Conservation (phyloP, 2,329 filamentous ascomycete species). For the Hypoxylon rubiginosum region DNA sequence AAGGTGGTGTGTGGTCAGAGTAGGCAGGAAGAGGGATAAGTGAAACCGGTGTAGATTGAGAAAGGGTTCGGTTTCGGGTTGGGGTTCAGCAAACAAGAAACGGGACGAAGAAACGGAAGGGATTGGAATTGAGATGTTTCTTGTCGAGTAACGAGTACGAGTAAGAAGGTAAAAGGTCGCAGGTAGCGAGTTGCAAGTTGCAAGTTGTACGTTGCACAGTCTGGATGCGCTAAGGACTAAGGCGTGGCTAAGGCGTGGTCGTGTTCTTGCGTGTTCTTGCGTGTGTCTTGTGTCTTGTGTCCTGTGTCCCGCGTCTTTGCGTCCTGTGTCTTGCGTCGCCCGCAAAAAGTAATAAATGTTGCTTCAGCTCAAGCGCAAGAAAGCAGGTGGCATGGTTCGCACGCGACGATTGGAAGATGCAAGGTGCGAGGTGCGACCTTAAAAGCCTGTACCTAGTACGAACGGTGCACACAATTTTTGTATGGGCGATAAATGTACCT, state of each 20-base stretch:
- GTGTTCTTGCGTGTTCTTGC: neutral
- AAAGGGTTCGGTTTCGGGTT: no score
- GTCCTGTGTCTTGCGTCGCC: conserved; percentile 14
- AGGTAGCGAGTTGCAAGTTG: no score
- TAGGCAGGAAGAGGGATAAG: conserved; percentile 2
- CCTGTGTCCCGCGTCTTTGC: no score
- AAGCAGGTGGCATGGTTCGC: conserved; percentile 21
- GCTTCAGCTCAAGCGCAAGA: conserved; percentile 22
- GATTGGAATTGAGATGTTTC: neutral
- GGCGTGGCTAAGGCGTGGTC: conserved; percentile 15
- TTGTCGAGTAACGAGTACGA: neutral
- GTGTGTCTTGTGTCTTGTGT: no score
- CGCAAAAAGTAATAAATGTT: conserved; percentile 29
- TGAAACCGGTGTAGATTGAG: neutral
- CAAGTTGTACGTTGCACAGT: neutral
- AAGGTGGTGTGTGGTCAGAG: conserved; percentile 32
- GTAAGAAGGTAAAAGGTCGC: conserved; percentile 1
- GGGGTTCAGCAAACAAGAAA: neutral
- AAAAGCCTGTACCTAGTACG: neutral
- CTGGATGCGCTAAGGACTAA: neutral
- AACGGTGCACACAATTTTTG: neutral
- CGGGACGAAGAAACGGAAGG: neutral
- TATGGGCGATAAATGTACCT: no score
- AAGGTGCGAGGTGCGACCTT: neutral
- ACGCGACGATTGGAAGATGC: conserved; percentile 38